These are phyloP conservation scores for Backusella sp. DNA, from an alignment of 192 early-diverging fungal species.

Conservation along the genomic window DNA sequence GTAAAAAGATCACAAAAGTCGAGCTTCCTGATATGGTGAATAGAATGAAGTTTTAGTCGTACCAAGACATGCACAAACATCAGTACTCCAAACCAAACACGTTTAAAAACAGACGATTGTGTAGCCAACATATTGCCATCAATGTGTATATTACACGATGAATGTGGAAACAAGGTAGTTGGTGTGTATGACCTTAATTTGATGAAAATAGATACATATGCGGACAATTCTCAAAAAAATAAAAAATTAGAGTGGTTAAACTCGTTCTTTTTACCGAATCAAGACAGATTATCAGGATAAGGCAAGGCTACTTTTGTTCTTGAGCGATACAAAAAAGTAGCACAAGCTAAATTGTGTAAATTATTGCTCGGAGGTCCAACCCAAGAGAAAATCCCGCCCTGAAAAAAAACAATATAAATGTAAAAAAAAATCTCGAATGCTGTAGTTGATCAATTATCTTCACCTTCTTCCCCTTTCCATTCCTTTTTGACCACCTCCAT, in stretches of 20 bases:
- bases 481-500: constrained; percentile 7
- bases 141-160: constrained; percentile 3
- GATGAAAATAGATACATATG: constrained; percentile 9
- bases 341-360: constrained; percentile 16
- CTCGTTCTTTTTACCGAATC: constrained; percentile 13
- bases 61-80: constrained; percentile 7
- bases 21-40: background rate
- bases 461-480: constrained; percentile 6
- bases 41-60: background rate
- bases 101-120: background rate
- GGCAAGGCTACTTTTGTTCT: constrained; percentile 8
- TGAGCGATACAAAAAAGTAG: background rate
- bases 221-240: background rate
- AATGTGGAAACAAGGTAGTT: background rate
- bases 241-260: background rate
- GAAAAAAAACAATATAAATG: constrained; percentile 11
- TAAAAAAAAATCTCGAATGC: background rate
- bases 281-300: constrained; percentile 13
- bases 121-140: background rate
- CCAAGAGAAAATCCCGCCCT: constrained; percentile 4
- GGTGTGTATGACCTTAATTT: constrained; percentile 3
- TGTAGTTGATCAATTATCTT: background rate
- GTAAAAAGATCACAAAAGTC: background rate
- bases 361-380: background rate
- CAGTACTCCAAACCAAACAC: background rate